Conservation (phyloP, 2,329 filamentous ascomycete genomes). For the Calonectria hawksworthii region DNA sequence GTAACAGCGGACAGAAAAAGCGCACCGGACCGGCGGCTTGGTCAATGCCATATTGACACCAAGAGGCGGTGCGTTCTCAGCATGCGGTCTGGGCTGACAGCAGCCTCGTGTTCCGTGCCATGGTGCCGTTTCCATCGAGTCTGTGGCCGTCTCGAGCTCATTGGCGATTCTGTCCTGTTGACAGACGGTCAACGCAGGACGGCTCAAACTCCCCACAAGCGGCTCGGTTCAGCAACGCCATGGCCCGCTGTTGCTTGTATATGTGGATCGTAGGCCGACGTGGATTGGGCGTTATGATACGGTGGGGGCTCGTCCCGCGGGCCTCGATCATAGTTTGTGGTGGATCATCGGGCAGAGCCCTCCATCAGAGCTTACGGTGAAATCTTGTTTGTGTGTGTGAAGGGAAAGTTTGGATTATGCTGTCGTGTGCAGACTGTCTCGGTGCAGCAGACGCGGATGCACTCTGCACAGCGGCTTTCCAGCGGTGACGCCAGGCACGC, state of each 20-base stretch:
- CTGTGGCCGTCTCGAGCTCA: neutral
- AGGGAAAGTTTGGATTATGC: neutral
- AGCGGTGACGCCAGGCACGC: slow-evolving; percentile 7
- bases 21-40: neutral
- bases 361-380: slow-evolving; percentile 11
- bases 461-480: neutral
- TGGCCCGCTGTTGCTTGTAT: slow-evolving; percentile 1
- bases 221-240: slow-evolving; percentile 11
- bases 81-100: neutral
- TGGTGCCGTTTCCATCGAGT: neutral
- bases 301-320: slow-evolving; percentile 15
- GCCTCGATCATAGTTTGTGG: slow-evolving; percentile 18
- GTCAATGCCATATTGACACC: neutral
- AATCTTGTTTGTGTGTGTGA: neutral
- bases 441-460: neutral
- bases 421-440: neutral
- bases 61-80: neutral
- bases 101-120: neutral
- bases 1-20: neutral
- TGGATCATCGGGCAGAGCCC: slow-evolving; percentile 11
- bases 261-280: slow-evolving; percentile 15
- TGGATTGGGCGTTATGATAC: slow-evolving; percentile 8
- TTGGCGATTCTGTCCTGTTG: neutral
- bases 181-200: slow-evolving; percentile 8
- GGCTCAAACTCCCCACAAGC: slow-evolving; percentile 4